Evolutionary conservation across 768 basidiomycete genomes (phyloP), one percentile per base, ranked within the genome.

Genomic region (Glaciozyma antarctica): DNA sequence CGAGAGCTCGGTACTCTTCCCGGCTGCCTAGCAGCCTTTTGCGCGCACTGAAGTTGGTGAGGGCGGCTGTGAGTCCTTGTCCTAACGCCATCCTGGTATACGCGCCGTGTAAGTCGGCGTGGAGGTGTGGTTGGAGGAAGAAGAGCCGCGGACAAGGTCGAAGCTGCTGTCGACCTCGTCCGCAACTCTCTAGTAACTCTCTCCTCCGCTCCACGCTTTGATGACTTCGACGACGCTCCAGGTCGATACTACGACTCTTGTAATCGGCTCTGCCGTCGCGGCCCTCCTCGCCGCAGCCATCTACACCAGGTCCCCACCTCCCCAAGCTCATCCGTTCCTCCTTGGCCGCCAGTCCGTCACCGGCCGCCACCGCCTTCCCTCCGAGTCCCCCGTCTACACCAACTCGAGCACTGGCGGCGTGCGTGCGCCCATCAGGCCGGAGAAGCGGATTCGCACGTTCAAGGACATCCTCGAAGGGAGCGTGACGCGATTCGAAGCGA

Each of bases 321-420:
- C 66, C 24, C 65, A 62, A 8, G 22, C 64, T n/a, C 66, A 71
- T 54, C 69, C 69, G 21, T 63, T 71, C 66, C 47, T 71, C 32
- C 69, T 71, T 47, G 69, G 69, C 32, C 26, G 63, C 0, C 69
- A 71, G 59, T 45, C 53, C 8, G 28, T 21, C 13, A 5, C 54
- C 0, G 41, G 57, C 0, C 61, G 54, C 3, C 62, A 66, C 13
- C 66, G 69, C 44, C 28, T 49, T 7, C 22, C 34, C 51, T 16
- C 28, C 38, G 57, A 71, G 52, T 67, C 66, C 10, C 58, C 69
- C 12, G 61, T 67, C 34, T 71, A 60, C 62, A n/a, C 52, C 43
- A 63, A 22, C 30, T 15, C 58, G 21, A 30, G 15, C 44, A 45
- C 60, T n/a, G 48, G 28, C 12, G 52, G 58, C n/a, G 13, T 52